Percentiles rank a stretch among this genome's conserved stretches.
Conservation (phyloP, 2,329 filamentous ascomycete genomes). For the Alternaria hordeiaustralica region DNA sequence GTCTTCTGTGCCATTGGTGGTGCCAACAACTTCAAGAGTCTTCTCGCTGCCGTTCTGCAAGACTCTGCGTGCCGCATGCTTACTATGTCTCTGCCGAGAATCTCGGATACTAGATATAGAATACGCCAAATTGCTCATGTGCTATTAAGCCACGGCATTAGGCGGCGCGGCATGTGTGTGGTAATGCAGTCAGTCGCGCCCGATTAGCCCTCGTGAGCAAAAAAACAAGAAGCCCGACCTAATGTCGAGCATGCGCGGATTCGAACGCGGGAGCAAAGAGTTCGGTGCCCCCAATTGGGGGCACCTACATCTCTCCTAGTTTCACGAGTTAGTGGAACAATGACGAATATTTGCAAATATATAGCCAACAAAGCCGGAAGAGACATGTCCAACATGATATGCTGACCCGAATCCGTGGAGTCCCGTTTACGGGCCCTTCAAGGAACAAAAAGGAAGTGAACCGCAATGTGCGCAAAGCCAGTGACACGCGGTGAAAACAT, state of each 20-base stretch:
- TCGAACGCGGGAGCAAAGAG: not conserved
- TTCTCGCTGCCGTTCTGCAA: not conserved
- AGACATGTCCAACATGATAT: not conserved
- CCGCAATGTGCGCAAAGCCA: not conserved
- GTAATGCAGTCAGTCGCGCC: not conserved
- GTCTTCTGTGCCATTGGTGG: not conserved
- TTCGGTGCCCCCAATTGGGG: not conserved
- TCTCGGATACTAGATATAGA: not conserved
- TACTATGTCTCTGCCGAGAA: not conserved
- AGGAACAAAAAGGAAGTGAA: not conserved
- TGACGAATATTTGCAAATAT: not conserved
- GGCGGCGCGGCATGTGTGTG: not conserved
- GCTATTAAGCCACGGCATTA: not conserved
- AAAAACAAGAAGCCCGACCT: not conserved
- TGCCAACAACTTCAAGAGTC: too few relatives aligned
- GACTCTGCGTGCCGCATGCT: not conserved
- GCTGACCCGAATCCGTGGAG: not conserved
- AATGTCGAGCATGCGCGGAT: too few relatives aligned
- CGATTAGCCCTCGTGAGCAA: not conserved
- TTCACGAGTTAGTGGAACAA: not conserved
- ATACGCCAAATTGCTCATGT: not conserved
- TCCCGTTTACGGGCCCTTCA: not conserved
- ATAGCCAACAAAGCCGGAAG: not conserved
- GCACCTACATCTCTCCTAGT: not conserved
- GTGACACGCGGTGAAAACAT: too few relatives aligned